Evolutionary conservation across 192 early-diverging fungal genomes (phyloP), one percentile per base, ranked within the genome.

Genomic region (Coemansia sp.): DNA sequence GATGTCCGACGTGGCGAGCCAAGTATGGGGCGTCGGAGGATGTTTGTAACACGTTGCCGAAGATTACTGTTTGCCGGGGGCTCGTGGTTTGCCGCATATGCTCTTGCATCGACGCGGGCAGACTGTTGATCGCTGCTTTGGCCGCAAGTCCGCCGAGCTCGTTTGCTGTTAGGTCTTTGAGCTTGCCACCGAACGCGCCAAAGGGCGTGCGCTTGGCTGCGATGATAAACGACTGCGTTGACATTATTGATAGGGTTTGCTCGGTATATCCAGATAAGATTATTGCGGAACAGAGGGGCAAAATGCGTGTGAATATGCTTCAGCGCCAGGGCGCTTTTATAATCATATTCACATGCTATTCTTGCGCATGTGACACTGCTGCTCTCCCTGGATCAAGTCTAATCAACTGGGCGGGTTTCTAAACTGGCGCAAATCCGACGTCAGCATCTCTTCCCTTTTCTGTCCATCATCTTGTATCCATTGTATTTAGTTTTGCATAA

Each of bases 21-120:
- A 98, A 79, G 76, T 94, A 98, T 51, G 96, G 85, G 7, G 90
- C 94, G 41, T 96, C 88, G 29, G 70, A 58, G 12, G 87, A 89
- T 14, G 94, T 91, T 65, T 97, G 94, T 57, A 88, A 70, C 14
- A 98, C 96, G 65, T 98, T 98, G 64, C 96, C 96, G 74, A 96
- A 92, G 62, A 97, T 96, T 53, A 95, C 93, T 12, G 93, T 93
- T 60, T 76, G 73, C 29, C 70, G 69, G 37, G 66, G 66, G 63
- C 67, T 73, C 17, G 62, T 48, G 66, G 60, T 70, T n/a, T 58
- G 58, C 10, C 38, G 48, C 19, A 76, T 56, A 38, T 81, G 73
- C 39, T 55, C 41, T 81, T 93, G 92, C 39, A 95, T 73, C 17
- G 84, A 86, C 32, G 86, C 71, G 21, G 93, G 93, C 29, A 98